Conservation (phyloP, 1,139 yeast species). For the Scheffersomyces lignicola region DNA sequence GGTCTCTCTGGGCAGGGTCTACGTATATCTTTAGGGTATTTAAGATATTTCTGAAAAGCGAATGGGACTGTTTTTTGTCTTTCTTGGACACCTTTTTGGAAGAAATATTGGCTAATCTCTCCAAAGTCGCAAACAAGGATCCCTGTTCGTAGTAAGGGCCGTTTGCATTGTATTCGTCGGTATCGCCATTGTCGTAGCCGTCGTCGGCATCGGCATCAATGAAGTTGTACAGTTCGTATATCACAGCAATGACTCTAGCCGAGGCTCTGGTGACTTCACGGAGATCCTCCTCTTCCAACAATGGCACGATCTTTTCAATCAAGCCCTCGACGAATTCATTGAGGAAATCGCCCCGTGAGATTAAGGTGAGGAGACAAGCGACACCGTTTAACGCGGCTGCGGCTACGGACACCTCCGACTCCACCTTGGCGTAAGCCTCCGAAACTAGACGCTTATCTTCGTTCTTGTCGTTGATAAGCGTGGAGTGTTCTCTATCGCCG, state of each 20-base stretch:
- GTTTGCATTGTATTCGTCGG: conserved; percentile 42
- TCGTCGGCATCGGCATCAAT: conserved; percentile 32
- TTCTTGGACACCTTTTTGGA: conserved; percentile 59
- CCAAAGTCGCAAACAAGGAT: conserved; percentile 45
- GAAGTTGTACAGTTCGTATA: conserved; percentile 59
- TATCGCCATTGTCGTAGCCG: conserved; percentile 36
- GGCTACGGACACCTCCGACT: conserved; percentile 40
- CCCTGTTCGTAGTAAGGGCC: conserved; percentile 63
- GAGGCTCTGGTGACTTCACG: conserved; percentile 51
- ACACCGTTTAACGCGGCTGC: conserved; percentile 50
- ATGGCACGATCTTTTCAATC: conserved; percentile 38
- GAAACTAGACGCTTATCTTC: conserved; percentile 37
- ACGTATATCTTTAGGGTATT: conserved; percentile 49
- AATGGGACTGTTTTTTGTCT: conserved; percentile 60
- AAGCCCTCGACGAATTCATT: conserved; percentile 43
- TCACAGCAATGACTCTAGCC: conserved; percentile 60
- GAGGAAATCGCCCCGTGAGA: conserved; percentile 38
- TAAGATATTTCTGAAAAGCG: conserved; percentile 63
- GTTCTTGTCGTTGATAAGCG: conserved; percentile 37
- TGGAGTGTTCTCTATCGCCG: conserved; percentile 48
- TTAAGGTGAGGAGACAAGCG: conserved; percentile 45
- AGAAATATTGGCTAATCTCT: conserved; percentile 50
- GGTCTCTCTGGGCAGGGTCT: conserved; percentile 37
- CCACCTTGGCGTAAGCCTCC: conserved; percentile 34
- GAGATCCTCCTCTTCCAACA: conserved; percentile 44